These are phyloP conservation scores for Pseudogymnoascus sp. DNA, from an alignment of 2,329 filamentous ascomycete genomes.

Conservation along the genomic window DNA sequence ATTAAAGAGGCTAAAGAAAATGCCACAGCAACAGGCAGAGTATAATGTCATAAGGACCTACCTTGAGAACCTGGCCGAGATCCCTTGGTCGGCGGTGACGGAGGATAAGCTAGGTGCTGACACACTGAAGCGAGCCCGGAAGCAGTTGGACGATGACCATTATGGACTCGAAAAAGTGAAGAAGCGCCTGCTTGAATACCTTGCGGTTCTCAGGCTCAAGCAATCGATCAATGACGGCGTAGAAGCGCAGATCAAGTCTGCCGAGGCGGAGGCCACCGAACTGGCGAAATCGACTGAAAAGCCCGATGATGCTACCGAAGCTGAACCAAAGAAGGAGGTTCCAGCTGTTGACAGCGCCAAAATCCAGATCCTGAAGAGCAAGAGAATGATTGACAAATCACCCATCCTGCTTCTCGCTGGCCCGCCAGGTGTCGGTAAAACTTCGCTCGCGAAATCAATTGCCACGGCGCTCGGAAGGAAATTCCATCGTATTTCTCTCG, in stretches of 20 bases:
- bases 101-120: slow-evolving; percentile 79
- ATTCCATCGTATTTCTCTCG: slow-evolving; percentile 94
- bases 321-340: slow-evolving; percentile 27
- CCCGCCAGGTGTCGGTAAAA: slow-evolving; percentile 93
- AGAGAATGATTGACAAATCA: slow-evolving; percentile 87
- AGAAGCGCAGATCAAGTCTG: slow-evolving; percentile 67
- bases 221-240: slow-evolving; percentile 81
- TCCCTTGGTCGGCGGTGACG: slow-evolving; percentile 82
- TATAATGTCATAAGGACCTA: slow-evolving; percentile 92
- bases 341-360: slow-evolving; percentile 49
- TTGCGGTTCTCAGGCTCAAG: slow-evolving; percentile 93
- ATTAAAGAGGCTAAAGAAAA: slow-evolving; percentile 80
- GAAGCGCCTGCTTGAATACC: slow-evolving; percentile 88
- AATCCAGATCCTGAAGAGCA: slow-evolving; percentile 68
- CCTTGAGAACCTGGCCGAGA: slow-evolving; percentile 86
- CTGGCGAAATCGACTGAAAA: slow-evolving; percentile 16
- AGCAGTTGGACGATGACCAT: slow-evolving; percentile 92
- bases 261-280: slow-evolving; percentile 39
- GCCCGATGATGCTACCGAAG: slow-evolving; percentile 31
- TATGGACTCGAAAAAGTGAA: slow-evolving; percentile 97
- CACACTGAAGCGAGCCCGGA: slow-evolving; percentile 70
- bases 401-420: slow-evolving; percentile 91
- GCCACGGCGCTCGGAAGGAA: slow-evolving; percentile 87
- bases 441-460: slow-evolving; percentile 86
- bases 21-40: slow-evolving; percentile 93